Conservation (phyloP, 805 yeast genomes). For the Kodamaea leandrae region DNA sequence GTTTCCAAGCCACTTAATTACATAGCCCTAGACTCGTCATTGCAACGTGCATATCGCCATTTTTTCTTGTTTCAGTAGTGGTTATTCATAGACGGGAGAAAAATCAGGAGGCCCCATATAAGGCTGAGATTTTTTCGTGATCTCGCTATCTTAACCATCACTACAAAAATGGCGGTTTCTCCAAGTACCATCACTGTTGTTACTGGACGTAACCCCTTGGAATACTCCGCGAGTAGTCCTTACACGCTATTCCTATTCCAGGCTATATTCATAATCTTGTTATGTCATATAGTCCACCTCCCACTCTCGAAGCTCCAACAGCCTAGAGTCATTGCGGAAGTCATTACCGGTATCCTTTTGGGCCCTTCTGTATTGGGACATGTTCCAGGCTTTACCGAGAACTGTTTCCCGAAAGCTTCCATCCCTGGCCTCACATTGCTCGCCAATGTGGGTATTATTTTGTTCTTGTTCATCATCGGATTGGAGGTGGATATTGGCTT, state of each 20-base stretch:
- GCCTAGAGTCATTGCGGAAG: constrained; percentile 82
- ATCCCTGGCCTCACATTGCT: constrained; percentile 62
- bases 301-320: constrained; percentile 64
- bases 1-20: too few relatives aligned
- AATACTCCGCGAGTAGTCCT: constrained; percentile 56
- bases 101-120: not conserved
- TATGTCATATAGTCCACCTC: constrained; percentile 59
- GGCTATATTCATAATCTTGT: constrained; percentile 54
- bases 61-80: not conserved
- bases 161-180: constrained; percentile 27
- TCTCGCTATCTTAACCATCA: not conserved
- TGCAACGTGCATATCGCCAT: not conserved
- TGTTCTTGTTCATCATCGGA: constrained; percentile 74
- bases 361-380: constrained; percentile 77
- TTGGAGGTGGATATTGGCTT: constrained; percentile 72
- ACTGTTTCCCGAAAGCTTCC: constrained; percentile 63
- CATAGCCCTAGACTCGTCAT: not conserved
- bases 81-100: not conserved
- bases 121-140: not conserved
- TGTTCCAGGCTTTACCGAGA: constrained; percentile 62
- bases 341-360: constrained; percentile 67
- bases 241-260: constrained; percentile 71
- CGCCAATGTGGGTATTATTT: constrained; percentile 72
- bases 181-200: constrained; percentile 35
- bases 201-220: constrained; percentile 70